phyloP scores from a whole-genome alignment of 179 eudicot species.

The Spergularia azorica region DNA sequence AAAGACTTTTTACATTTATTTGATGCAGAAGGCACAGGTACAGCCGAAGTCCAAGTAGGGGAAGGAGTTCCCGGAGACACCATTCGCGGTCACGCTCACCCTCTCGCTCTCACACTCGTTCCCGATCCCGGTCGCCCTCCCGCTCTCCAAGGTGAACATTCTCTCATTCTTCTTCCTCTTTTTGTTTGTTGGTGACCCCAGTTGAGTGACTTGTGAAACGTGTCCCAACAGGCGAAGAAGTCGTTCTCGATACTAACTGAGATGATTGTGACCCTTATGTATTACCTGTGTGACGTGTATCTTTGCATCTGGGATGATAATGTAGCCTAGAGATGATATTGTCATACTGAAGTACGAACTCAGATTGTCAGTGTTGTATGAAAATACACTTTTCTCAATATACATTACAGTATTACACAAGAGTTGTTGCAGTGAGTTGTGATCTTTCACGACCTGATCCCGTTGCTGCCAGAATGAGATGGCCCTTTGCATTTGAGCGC shows the following conservation, averaged over 20 bases:
- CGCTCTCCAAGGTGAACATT: conserved; percentile 68
- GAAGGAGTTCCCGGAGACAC: conserved; percentile 62
- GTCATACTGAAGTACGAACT: too few relatives aligned
- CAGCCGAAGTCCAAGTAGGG: conserved; percentile 84
- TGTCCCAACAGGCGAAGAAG: conserved; percentile 48
- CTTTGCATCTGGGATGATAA: not conserved
- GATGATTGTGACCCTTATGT: not conserved
- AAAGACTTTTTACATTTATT: not conserved
- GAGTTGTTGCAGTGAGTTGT: not conserved
- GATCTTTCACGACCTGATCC: too few relatives aligned
- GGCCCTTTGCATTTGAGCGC: too few relatives aligned
- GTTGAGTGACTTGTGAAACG: conserved; percentile 13
- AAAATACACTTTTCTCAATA: too few relatives aligned
- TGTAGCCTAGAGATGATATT: not conserved
- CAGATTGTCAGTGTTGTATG: too few relatives aligned
- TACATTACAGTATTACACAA: too few relatives aligned
- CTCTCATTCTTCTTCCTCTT: not conserved
- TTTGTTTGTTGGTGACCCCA: not conserved
- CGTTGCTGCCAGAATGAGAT: too few relatives aligned
- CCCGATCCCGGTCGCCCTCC: conserved; percentile 39
- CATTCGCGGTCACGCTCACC: conserved; percentile 55
- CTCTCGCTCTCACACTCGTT: conserved; percentile 46
- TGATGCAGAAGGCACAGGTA: conserved; percentile 62
- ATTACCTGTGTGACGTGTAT: conserved; percentile 3
- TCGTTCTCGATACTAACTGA: conserved; percentile 58